Percentiles rank a stretch among this genome's conserved stretches.
Evolutionary conservation across 495 filamentous ascomycete genomes (phyloP).

Genomic region (Aspergillus avenaceus): DNA sequence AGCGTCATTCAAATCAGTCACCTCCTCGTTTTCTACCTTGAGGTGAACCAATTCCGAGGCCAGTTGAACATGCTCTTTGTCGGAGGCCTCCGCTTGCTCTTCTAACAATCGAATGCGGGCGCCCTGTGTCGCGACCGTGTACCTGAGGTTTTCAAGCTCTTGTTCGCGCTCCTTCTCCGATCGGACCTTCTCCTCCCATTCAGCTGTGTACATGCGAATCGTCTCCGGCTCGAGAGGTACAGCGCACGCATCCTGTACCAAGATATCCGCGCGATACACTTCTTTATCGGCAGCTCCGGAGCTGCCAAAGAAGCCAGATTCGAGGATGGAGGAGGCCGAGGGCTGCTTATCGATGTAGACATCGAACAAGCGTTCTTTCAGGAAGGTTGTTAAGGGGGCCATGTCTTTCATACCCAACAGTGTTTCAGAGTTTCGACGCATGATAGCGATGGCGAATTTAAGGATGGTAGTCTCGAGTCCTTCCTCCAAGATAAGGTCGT

Average conservation of each 20-base stretch:
- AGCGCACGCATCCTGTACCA: constrained; percentile 92
- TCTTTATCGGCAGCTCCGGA: constrained; percentile 88
- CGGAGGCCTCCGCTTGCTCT: constrained; percentile 82
- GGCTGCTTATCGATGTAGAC: constrained; percentile 94
- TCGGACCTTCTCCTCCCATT: constrained; percentile 88
- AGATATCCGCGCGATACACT: constrained; percentile 86
- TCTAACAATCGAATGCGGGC: constrained; percentile 76
- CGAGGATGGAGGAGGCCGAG: constrained; percentile 79
- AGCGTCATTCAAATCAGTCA: constrained; percentile 83
- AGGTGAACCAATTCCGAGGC: constrained; percentile 85
- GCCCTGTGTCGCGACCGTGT: constrained; percentile 58
- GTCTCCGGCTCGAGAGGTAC: constrained; percentile 77
- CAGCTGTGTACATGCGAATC: constrained; percentile 72
- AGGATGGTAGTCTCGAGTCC: constrained; percentile 85
- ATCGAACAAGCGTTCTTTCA: constrained; percentile 93
- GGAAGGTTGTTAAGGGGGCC: constrained; percentile 74
- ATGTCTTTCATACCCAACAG: constrained; percentile 91
- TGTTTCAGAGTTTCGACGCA: constrained; percentile 82
- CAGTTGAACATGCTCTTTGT: constrained; percentile 87
- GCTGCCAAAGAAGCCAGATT: constrained; percentile 96
- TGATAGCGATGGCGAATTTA: constrained; percentile 89
- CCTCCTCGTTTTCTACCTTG: constrained; percentile 89
- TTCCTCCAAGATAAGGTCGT: constrained; percentile 94
- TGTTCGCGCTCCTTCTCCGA: constrained; percentile 74
- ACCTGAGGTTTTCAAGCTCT: constrained; percentile 72